Evolutionary conservation across 352 stramenopile species (phyloP).

Genomic region (Phytophthora ohioensis): DNA sequence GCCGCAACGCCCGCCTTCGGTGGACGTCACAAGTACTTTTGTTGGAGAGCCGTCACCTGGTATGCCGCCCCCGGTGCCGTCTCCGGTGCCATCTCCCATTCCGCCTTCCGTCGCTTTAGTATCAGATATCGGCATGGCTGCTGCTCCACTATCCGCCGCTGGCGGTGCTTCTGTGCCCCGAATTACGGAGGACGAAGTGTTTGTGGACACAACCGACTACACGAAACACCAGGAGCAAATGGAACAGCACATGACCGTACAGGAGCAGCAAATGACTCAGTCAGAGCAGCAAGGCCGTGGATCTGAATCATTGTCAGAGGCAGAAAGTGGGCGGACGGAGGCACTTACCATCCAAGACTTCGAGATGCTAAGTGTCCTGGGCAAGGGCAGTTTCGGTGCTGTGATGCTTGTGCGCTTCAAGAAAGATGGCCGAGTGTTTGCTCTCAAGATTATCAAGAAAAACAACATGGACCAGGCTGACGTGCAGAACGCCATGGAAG

Average conservation of each 20-base stretch:
- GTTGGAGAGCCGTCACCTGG: conserved; percentile 52
- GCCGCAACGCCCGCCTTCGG: conserved; percentile 24
- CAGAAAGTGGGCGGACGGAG: conserved; percentile 43
- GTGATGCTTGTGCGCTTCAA: conserved; percentile 93
- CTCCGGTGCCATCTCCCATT: conserved; percentile 33
- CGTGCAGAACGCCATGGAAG: conserved; percentile 89
- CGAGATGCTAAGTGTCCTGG: conserved; percentile 91
- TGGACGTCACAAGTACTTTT: conserved; percentile 50
- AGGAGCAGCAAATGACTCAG: conserved; percentile 22
- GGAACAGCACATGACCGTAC: conserved; percentile 29
- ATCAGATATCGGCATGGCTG: conserved; percentile 15
- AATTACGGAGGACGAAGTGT: conserved; percentile 48
- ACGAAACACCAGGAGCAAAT: conserved; percentile 42
- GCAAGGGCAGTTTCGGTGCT: conserved; percentile 88
- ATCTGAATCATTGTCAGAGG: conserved; percentile 14
- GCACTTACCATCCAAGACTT: conserved; percentile 90
- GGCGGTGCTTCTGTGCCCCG: conserved; percentile 27
- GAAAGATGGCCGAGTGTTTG: conserved; percentile 88
- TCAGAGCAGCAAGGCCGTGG: conserved; percentile 17
- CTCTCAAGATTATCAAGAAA: conserved; percentile 93
- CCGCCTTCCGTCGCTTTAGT: conserved; percentile 15
- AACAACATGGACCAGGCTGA: conserved; percentile 88
- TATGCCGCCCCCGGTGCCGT: conserved; percentile 49
- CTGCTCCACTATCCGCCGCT: conserved; percentile 11
- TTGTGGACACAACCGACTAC: conserved; percentile 46